Base-by-base conservation (phyloP, 2,329 filamentous ascomycete species). In the Cladosporium halotolerans region DNA sequence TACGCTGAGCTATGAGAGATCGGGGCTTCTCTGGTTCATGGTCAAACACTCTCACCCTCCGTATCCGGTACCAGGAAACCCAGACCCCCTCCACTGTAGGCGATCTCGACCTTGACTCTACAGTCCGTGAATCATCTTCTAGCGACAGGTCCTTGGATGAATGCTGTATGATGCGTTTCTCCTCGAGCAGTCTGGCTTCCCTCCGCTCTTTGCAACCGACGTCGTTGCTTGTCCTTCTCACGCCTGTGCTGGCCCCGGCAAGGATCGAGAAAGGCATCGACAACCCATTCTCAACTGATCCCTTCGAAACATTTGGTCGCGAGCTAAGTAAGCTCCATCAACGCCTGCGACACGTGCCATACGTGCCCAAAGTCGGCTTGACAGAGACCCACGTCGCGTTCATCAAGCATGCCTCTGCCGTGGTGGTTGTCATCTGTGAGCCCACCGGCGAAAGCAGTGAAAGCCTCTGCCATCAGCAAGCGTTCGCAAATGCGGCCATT, bases 281-380 rank as follows among this genome's bases (percentile, higher is more conserved):
- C 13, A 39, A 47, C 4, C n/a, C 34, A 3, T 36, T 16, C 16
- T 57, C 33, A 72, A 75, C 70, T 61, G 87, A 91, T 64, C 87
- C 86, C 0, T 90, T 90, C 63, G 86, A 90, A 67, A 77, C 79
- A 11, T 73, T 91, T 14, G 87, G 86, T 16, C 77, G 78, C 57
- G 79, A 81, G 42, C 68, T 91, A 45, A 79, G 81, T 45, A 73
- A 70, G 45, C 75, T 79, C 59, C 83, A 86, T 62, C 71, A 76
- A 2, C 76, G 76, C 66, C 75, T 90, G 56, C 80, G 84, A 16
- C 87, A 90, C 65, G 80, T 89, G 41, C 85, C 87, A 5, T 91
- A 88, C 62, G 80, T 82, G 4, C 79, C 81, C 44, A 75, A 76
- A 49, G 69, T 75, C 54, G 84, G 85, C 40, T 81, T 88, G 65